Conservation (phyloP, 1,284 basidiomycete species). For the Irpex lacteus region DNA sequence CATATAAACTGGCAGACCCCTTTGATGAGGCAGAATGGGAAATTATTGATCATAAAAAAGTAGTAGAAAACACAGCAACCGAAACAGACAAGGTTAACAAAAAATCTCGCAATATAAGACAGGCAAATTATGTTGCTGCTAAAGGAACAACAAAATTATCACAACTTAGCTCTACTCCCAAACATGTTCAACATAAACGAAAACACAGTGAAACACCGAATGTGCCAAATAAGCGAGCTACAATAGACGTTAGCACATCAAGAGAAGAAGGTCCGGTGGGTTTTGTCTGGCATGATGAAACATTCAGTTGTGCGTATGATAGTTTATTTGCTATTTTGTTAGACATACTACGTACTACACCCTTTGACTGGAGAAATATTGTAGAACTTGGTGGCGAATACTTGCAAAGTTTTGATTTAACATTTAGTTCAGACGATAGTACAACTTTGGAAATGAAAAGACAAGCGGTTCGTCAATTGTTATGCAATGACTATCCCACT, state of each 20-base stretch:
- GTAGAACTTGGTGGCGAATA: neutral
- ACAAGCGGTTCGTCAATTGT: too few relatives aligned
- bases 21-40: neutral
- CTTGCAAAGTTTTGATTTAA: neutral
- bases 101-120: neutral
- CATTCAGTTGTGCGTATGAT: too few relatives aligned
- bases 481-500: too few relatives aligned
- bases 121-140: neutral
- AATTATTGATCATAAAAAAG: neutral
- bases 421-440: too few relatives aligned
- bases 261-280: neutral
- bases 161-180: neutral
- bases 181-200: neutral
- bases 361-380: too few relatives aligned
- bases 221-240: neutral
- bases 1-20: neutral
- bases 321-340: conserved; percentile 4
- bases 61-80: neutral
- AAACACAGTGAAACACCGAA: too few relatives aligned
- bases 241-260: too few relatives aligned
- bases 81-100: neutral
- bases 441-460: too few relatives aligned
- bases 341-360: too few relatives aligned
- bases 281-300: too few relatives aligned
- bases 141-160: neutral